Evolutionary conservation across 306 rosid genomes (phyloP).

Genomic region (Crotalaria pallida): DNA sequence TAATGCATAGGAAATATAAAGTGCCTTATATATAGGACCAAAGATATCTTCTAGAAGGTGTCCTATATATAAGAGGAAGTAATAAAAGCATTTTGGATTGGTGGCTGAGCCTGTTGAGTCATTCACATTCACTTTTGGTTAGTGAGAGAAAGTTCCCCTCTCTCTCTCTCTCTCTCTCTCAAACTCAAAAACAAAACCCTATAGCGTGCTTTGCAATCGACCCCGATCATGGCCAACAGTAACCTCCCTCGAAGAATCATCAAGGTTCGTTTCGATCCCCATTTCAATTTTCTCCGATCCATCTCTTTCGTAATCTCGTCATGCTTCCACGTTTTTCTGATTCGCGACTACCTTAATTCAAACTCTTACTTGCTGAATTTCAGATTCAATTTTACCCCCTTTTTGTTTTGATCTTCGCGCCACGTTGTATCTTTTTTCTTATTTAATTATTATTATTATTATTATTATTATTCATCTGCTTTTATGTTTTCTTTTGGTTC

Average conservation of each 20-base stretch:
- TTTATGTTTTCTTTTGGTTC: slow-evolving; percentile 9
- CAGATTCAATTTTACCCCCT: neutral
- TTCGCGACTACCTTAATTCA: neutral
- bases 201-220: slow-evolving; percentile 64
- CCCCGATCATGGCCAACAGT: slow-evolving; percentile 74
- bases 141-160: slow-evolving; percentile 25
- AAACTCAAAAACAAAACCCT: slow-evolving; percentile 44
- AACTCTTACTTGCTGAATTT: neutral
- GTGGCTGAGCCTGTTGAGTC: no score
- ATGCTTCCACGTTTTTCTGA: neutral
- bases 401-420: neutral
- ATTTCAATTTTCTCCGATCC: slow-evolving; percentile 32
- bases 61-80: no score
- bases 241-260: slow-evolving; percentile 94
- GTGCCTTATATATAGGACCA: no score
- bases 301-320: slow-evolving; percentile 3
- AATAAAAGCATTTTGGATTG: no score
- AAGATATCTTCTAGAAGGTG: no score
- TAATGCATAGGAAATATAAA: no score
- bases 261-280: slow-evolving; percentile 52
- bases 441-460: slow-evolving; percentile 8
- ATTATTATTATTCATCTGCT: neutral
- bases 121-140: neutral
- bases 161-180: slow-evolving; percentile 13
- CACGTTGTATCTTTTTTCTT: neutral